Conservation (phyloP, 2,329 filamentous ascomycete species). For the Lecanicillium sp. region DNA sequence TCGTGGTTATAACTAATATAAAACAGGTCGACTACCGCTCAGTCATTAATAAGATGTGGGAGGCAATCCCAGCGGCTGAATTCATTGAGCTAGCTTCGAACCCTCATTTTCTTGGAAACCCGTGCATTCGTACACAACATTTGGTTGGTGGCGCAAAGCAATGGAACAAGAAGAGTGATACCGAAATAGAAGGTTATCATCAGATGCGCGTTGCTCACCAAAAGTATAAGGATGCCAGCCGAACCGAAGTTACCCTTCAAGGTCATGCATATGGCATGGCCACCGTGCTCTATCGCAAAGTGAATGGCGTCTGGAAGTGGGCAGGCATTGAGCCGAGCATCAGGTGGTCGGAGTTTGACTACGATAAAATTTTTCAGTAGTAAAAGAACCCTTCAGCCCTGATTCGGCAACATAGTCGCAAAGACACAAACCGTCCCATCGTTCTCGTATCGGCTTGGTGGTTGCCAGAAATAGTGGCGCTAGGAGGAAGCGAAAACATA, state of each 20-base stretch:
- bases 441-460: no score
- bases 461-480: no score
- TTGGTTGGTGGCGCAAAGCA: conserved; percentile 46
- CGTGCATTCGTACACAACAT: conserved; percentile 49
- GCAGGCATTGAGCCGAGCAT: conserved; percentile 48
- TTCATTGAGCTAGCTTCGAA: conserved; percentile 47
- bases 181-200: conserved; percentile 46
- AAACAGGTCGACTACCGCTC: conserved; percentile 22
- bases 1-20: neutral
- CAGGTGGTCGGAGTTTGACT: conserved; percentile 49
- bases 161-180: conserved; percentile 44
- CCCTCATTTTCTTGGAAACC: conserved; percentile 47
- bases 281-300: conserved; percentile 49
- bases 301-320: conserved; percentile 55
- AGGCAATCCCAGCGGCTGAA: conserved; percentile 48
- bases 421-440: no score
- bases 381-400: no score
- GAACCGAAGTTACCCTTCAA: conserved; percentile 42
- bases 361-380: no score
- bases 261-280: conserved; percentile 52
- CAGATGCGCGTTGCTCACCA: conserved; percentile 55
- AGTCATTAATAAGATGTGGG: conserved; percentile 49
- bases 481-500: no score
- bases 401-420: no score
- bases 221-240: conserved; percentile 42